Percentiles rank a stretch among this genome's conserved stretches.
phyloP scores from a whole-genome alignment of 805 yeast species.

The Saturnispora serradocipensis region DNA sequence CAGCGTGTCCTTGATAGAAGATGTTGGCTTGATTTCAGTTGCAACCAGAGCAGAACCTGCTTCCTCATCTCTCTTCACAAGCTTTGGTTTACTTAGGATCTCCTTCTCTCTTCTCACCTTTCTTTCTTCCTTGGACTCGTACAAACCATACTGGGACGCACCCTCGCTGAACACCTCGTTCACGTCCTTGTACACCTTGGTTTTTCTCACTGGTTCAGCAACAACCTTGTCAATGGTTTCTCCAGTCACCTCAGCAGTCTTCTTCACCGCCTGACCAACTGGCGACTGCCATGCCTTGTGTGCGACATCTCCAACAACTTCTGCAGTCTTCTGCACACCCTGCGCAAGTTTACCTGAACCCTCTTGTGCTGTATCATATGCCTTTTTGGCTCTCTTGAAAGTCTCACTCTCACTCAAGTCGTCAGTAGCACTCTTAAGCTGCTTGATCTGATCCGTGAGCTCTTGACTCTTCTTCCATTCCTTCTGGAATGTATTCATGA shows the following conservation, averaged over 20 bases:
- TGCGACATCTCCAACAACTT: slow-evolving; percentile 84
- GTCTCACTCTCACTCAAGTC: slow-evolving; percentile 91
- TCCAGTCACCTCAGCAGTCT: slow-evolving; percentile 74
- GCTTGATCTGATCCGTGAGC: slow-evolving; percentile 85
- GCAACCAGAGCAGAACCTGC: slow-evolving; percentile 80
- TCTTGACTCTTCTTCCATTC: slow-evolving; percentile 91
- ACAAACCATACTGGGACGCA: slow-evolving; percentile 88
- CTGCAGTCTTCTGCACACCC: slow-evolving; percentile 83
- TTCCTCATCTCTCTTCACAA: slow-evolving; percentile 66
- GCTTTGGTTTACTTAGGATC: slow-evolving; percentile 46
- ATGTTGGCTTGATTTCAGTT: slow-evolving; percentile 67
- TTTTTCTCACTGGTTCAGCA: slow-evolving; percentile 81
- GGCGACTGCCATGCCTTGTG: slow-evolving; percentile 93
- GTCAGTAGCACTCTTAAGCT: slow-evolving; percentile 92
- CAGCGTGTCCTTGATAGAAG: slow-evolving; percentile 42
- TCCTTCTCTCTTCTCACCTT: slow-evolving; percentile 58
- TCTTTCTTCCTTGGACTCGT: slow-evolving; percentile 77
- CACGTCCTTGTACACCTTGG: slow-evolving; percentile 82
- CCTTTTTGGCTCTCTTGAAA: slow-evolving; percentile 85
- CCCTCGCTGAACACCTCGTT: slow-evolving; percentile 88
- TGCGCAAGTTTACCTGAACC: slow-evolving; percentile 52
- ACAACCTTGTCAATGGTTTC: slow-evolving; percentile 77
- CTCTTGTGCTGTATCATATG: slow-evolving; percentile 77
- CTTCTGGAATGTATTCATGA: slow-evolving; percentile 79
- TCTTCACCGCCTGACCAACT: slow-evolving; percentile 81